Conservation (phyloP, 495 filamentous ascomycete species). For the Trichoderma virens region DNA sequence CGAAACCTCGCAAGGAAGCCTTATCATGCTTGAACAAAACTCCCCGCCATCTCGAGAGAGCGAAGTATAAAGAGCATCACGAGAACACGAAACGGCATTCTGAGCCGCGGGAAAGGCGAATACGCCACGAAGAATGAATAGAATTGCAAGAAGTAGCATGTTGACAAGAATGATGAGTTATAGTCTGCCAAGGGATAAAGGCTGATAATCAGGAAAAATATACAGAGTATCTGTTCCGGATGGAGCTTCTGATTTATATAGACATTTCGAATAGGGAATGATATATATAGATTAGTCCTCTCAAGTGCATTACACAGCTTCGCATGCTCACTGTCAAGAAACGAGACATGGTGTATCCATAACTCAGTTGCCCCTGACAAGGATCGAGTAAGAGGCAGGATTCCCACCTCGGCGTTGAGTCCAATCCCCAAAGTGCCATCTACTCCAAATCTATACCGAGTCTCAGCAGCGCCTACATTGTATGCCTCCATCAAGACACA, state of each 20-base stretch:
- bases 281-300: background rate
- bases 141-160: background rate
- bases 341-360: background rate
- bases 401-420: background rate
- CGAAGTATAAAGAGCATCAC: background rate
- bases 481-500: background rate
- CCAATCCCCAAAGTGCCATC: background rate
- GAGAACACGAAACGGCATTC: background rate
- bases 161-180: background rate
- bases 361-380: background rate
- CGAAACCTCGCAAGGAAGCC: background rate
- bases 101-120: slow-evolving; percentile 2
- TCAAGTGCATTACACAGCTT: background rate
- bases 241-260: background rate
- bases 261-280: background rate
- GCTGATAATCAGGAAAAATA: background rate
- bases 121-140: background rate
- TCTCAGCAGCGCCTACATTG: background rate
- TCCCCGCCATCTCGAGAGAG: background rate
- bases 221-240: background rate
- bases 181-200: background rate
- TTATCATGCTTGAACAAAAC: background rate
- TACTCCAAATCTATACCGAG: background rate
- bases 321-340: background rate
- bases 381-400: background rate